A percentile compares a stretch with the other conserved stretches of the same genome.
phyloP scores from a whole-genome alignment of 768 basidiomycete genomes.

The Dioszegia hungarica region DNA sequence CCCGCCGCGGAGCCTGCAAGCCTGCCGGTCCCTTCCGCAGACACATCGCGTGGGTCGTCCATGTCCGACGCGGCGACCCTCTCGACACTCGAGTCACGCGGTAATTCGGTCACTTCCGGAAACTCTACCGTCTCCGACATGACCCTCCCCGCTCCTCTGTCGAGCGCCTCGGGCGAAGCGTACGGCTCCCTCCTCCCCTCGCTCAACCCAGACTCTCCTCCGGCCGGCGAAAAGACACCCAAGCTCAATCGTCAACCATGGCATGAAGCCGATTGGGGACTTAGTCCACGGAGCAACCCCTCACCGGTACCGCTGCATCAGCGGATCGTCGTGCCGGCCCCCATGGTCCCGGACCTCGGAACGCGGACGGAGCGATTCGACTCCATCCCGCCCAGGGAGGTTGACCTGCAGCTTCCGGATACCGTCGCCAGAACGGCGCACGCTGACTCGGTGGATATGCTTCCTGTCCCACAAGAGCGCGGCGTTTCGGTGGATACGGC shows the following conservation, averaged over 20 bases:
- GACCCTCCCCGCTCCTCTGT: background rate
- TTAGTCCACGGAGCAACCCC: background rate
- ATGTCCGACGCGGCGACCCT: too few species aligned
- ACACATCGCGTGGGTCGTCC: too few species aligned
- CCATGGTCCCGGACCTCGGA: background rate
- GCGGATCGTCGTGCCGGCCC: too few species aligned
- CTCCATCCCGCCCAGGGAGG: background rate
- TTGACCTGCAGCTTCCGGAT: background rate
- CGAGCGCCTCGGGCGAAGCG: background rate
- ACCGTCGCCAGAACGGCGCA: background rate
- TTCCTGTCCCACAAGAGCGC: background rate
- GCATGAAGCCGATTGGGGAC: background rate
- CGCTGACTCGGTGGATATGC: background rate
- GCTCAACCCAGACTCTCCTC: background rate
- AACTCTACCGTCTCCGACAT: background rate
- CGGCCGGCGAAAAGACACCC: background rate
- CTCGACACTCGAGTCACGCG: too few species aligned
- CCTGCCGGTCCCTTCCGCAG: too few species aligned
- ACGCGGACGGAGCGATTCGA: background rate
- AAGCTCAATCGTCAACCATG: conserved; percentile 4
- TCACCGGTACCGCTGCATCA: background rate
- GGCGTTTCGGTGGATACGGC: background rate
- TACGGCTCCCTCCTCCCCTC: conserved; percentile 4
- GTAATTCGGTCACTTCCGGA: background rate
- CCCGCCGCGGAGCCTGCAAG: too few species aligned